A percentile compares a stretch with the other conserved stretches of the same genome.
Conservation (phyloP, 2,329 filamentous ascomycete species). For the Ascochyta clinopodiicola region DNA sequence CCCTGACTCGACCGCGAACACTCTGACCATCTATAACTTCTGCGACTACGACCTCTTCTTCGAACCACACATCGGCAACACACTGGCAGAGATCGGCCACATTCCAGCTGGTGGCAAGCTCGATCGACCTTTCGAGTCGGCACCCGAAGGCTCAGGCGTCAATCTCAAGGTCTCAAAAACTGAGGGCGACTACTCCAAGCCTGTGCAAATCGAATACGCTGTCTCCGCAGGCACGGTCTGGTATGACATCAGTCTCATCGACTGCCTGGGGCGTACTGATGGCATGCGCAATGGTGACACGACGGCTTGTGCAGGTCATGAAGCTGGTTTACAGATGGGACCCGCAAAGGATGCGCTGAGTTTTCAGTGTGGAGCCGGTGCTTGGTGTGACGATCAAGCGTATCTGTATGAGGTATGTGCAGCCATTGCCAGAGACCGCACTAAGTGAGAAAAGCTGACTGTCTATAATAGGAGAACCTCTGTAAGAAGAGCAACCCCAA, state of each 20-base stretch:
- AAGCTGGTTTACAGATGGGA: conserved; percentile 26
- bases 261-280: conserved; percentile 15
- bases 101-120: conserved; percentile 14
- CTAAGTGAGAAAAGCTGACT: conserved; percentile 1
- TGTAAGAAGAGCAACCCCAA: conserved; percentile 27
- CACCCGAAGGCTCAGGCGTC: conserved; percentile 16
- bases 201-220: conserved; percentile 24
- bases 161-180: conserved; percentile 24
- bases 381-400: conserved; percentile 32
- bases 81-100: conserved; percentile 1
- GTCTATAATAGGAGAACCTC: conserved; percentile 21
- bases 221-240: conserved; percentile 12
- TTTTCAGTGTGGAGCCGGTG: conserved; percentile 22
- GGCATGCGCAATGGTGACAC: conserved; percentile 15
- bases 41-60: conserved; percentile 25
- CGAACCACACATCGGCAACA: conserved; percentile 16
- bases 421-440: not conserved
- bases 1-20: conserved; percentile 14
- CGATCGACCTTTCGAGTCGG: conserved; percentile 10
- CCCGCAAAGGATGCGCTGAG: conserved; percentile 8
- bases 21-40: conserved; percentile 27
- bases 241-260: conserved; percentile 31
- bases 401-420: conserved; percentile 24
- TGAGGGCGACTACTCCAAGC: conserved; percentile 15
- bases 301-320: conserved; percentile 21